Conservation (phyloP, 768 basidiomycete genomes). For the Trametes cubensis region DNA sequence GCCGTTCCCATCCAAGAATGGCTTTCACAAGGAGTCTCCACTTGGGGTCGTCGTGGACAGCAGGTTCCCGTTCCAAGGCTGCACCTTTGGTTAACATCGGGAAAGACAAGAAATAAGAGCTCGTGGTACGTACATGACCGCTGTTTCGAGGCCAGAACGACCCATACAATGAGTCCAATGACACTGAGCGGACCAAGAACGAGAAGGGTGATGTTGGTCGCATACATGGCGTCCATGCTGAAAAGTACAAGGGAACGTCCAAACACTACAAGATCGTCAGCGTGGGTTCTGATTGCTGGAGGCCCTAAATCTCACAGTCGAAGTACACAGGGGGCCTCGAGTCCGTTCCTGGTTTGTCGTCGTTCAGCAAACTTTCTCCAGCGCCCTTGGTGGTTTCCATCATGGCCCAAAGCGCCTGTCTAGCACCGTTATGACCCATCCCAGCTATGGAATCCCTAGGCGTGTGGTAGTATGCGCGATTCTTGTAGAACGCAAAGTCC, state of each 20-base stretch:
- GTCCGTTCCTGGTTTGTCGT: constrained; percentile 28
- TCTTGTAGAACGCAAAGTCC: constrained; percentile 79
- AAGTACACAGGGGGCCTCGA: constrained; percentile 60
- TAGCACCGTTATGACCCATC: constrained; percentile 49
- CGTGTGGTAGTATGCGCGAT: constrained; percentile 77
- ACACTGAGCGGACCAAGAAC: constrained; percentile 63
- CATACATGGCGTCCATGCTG: constrained; percentile 51
- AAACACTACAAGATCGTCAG: constrained; percentile 51
- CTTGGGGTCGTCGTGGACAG: constrained; percentile 22
- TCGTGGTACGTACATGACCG: constrained; percentile 17
- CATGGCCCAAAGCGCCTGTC: constrained; percentile 74
- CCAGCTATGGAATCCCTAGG: constrained; percentile 67
- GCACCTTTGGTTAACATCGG: constrained; percentile 6
- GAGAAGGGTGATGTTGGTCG: constrained; percentile 60
- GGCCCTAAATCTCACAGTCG: constrained; percentile 54
- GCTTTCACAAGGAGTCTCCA: constrained; percentile 34
- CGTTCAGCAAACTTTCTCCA: constrained; percentile 56
- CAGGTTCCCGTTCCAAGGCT: neutral
- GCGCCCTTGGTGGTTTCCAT: constrained; percentile 66
- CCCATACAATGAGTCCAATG: constrained; percentile 45
- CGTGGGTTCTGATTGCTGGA: neutral
- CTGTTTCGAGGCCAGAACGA: constrained; percentile 32
- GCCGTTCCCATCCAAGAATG: constrained; percentile 56
- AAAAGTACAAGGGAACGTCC: constrained; percentile 57
- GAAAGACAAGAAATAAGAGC: neutral